A percentile compares a stretch with the other conserved stretches of the same genome.
Conservation (phyloP, 2,329 filamentous ascomycete species). For the Fusarium robinianum region DNA sequence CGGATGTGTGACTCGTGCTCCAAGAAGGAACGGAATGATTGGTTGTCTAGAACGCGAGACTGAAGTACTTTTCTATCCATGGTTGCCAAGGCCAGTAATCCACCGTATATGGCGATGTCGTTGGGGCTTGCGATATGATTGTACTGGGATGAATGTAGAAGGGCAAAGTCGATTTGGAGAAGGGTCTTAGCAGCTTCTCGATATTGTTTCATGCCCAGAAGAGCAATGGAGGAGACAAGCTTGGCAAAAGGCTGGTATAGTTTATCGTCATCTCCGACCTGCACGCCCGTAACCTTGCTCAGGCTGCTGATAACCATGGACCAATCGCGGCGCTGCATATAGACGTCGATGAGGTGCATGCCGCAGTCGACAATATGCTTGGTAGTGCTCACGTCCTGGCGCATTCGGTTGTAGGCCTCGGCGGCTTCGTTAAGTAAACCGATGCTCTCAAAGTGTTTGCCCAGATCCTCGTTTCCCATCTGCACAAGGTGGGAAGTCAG, state of each 20-base stretch:
- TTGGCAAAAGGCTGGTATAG: slow-evolving; percentile 54
- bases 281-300: slow-evolving; percentile 64
- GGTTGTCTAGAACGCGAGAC: slow-evolving; percentile 75
- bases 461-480: slow-evolving; percentile 96
- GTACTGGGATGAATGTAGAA: slow-evolving; percentile 58
- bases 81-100: slow-evolving; percentile 84
- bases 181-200: slow-evolving; percentile 73
- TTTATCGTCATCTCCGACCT: slow-evolving; percentile 53
- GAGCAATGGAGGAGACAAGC: slow-evolving; percentile 56
- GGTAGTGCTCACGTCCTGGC: slow-evolving; percentile 82
- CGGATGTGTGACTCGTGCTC: slow-evolving; percentile 94
- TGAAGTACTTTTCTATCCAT: slow-evolving; percentile 83
- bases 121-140: slow-evolving; percentile 78
- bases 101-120: slow-evolving; percentile 90
- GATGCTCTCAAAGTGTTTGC: slow-evolving; percentile 77
- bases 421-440: slow-evolving; percentile 74
- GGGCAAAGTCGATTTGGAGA: slow-evolving; percentile 61
- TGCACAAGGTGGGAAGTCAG: slow-evolving; percentile 42
- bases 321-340: slow-evolving; percentile 80
- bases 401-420: slow-evolving; percentile 84
- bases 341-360: slow-evolving; percentile 75
- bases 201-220: slow-evolving; percentile 53
- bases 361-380: slow-evolving; percentile 84
- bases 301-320: slow-evolving; percentile 63
- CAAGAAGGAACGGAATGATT: slow-evolving; percentile 80